Percentiles rank a stretch among this genome's conserved stretches.
phyloP scores from a whole-genome alignment of 345 rosid species.

The Durio zibethinus region DNA sequence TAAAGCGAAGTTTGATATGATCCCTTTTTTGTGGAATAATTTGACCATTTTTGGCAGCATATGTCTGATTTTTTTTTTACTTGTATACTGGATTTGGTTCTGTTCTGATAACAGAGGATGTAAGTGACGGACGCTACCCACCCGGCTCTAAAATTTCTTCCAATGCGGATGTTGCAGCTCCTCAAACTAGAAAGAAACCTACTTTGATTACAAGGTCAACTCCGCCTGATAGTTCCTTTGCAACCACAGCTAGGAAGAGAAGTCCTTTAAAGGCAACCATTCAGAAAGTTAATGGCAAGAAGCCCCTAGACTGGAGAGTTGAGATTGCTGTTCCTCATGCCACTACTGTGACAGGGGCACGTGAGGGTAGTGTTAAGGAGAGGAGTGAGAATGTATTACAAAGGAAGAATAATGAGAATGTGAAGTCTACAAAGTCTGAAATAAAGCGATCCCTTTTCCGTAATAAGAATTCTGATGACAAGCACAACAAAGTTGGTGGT shows the following conservation, averaged over 20 bases:
- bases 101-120: conserved; percentile 43
- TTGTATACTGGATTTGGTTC: neutral
- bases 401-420: conserved; percentile 19
- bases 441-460: conserved; percentile 41
- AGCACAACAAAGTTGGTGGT: conserved; percentile 44
- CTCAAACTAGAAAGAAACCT: conserved; percentile 28
- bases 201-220: conserved; percentile 36
- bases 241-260: conserved; percentile 45
- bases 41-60: neutral
- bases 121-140: conserved; percentile 46
- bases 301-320: conserved; percentile 52
- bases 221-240: conserved; percentile 49
- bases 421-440: conserved; percentile 36
- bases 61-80: neutral
- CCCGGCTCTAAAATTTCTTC: conserved; percentile 39
- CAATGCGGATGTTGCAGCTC: conserved; percentile 18
- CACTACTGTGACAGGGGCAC: conserved; percentile 26
- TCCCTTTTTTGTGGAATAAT: neutral
- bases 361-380: conserved; percentile 30
- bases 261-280: conserved; percentile 34
- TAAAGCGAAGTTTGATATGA: neutral
- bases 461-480: conserved; percentile 46
- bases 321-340: conserved; percentile 36
- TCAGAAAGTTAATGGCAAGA: conserved; percentile 42
- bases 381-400: conserved; percentile 25